phyloP scores from a whole-genome alignment of 106 monocot genomes.

The Hemerocallis citrina region DNA sequence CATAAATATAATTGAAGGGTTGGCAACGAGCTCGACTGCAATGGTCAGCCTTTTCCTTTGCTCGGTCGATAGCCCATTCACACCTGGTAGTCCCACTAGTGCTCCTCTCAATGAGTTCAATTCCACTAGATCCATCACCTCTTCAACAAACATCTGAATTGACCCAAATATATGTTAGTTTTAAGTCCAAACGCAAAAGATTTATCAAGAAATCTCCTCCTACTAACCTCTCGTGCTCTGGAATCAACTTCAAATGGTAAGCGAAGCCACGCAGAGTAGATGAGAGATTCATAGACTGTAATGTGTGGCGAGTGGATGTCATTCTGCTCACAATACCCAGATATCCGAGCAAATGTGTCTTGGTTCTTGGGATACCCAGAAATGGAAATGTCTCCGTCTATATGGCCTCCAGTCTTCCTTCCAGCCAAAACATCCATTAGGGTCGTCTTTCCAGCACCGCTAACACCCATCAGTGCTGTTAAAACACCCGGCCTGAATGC shows the following conservation, averaged over 20 bases:
- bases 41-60: slow-evolving; percentile 20
- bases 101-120: slow-evolving; percentile 8
- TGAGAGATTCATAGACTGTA: slow-evolving; percentile 25
- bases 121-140: slow-evolving; percentile 25
- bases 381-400: slow-evolving; percentile 19
- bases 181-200: background rate
- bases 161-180: background rate
- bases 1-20: slow-evolving; percentile 27
- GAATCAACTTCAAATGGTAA: slow-evolving; percentile 19
- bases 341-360: slow-evolving; percentile 26
- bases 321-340: slow-evolving; percentile 28
- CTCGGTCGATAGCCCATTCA: slow-evolving; percentile 24
- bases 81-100: slow-evolving; percentile 18
- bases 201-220: background rate
- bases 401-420: slow-evolving; percentile 25
- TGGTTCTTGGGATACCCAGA: slow-evolving; percentile 26
- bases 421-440: slow-evolving; percentile 31
- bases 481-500: slow-evolving; percentile 30
- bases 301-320: slow-evolving; percentile 26
- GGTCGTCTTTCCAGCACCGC: slow-evolving; percentile 27
- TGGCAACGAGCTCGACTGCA: slow-evolving; percentile 24
- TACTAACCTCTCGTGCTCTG: slow-evolving; percentile 13
- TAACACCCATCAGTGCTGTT: slow-evolving; percentile 26
- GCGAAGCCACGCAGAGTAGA: slow-evolving; percentile 25
- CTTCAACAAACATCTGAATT: slow-evolving; percentile 16